Evolutionary conservation across 371 early-diverging fungal genomes (phyloP), one percentile per base, ranked within the genome.

Genomic region (Mucor piriformis): DNA sequence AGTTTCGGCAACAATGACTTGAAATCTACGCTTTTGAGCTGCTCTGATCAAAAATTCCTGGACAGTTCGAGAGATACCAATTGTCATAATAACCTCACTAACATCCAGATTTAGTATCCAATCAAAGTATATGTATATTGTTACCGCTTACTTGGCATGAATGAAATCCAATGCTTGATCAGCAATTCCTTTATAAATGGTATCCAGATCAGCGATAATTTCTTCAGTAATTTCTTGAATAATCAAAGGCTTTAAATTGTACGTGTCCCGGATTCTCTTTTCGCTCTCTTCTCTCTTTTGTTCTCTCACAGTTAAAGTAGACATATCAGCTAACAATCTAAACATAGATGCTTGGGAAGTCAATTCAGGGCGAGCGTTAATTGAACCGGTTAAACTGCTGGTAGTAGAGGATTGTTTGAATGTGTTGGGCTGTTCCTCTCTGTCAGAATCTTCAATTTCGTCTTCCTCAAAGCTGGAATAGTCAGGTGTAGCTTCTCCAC

Each of bases 1-100:
- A 2, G 90, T 87, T 71, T 97, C 97, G 8, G 92, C 94, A 3
- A 97, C 93, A 63, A 97, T 85, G 15, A 98, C 96, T 63, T 94
- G 92, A 71, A 98, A 96, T 69, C 89, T 88, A 61, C 95, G 88
- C 44, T 90, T 88, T 51, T 83, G 82, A 11, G 94, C 92, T 3
- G 96, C 97, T 57, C 84, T 82, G 66, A 89, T 88, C 62, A 98
- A 81, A 55, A 97, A 98, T 50, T 79, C 70, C 66, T 91, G 89
- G 8, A 96, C 96, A 3, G 96, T 94, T 37, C 77, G 78, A 23
- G 96, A 95, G 37, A 84, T 79, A 12, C 97, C 97, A 51, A 91
- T 81, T 0, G 97, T 98, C 92, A 98, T 85, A 49, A 98, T 94
- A 50, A 97, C 92, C 62, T 98, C 98, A 67, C 92, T 94, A 49